phyloP scores from a whole-genome alignment of 2,329 filamentous ascomycete genomes.

The Samsoniella hepiali region DNA sequence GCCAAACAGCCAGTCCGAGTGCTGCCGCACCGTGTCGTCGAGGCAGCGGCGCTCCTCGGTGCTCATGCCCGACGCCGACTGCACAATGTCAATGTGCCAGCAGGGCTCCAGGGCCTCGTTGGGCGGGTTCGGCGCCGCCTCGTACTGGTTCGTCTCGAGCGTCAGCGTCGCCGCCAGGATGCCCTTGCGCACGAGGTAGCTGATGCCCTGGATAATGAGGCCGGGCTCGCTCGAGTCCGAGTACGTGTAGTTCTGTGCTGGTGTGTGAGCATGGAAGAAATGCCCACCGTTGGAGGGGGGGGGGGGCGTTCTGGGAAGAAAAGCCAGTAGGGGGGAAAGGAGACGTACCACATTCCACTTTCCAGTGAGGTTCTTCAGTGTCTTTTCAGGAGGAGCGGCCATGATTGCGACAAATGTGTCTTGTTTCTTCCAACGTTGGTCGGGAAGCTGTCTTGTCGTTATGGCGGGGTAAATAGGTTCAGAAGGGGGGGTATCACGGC shows the following conservation, averaged over 20 bases:
- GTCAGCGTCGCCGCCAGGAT: slow-evolving; percentile 67
- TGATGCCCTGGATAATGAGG: slow-evolving; percentile 68
- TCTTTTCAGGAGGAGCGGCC: slow-evolving; percentile 68
- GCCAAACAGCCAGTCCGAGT: slow-evolving; percentile 79
- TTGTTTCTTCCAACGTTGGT: too few species aligned
- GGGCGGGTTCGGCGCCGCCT: slow-evolving; percentile 41
- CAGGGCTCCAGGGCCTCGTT: slow-evolving; percentile 30
- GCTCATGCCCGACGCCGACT: slow-evolving; percentile 69
- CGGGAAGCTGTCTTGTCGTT: not conserved
- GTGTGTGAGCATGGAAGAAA: too few species aligned
- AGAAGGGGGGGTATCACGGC: not conserved
- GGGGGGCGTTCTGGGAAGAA: not conserved
- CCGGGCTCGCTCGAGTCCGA: slow-evolving; percentile 67
- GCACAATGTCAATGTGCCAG: slow-evolving; percentile 67
- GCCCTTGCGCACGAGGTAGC: slow-evolving; percentile 70
- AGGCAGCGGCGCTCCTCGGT: slow-evolving; percentile 55
- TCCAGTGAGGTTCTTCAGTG: slow-evolving; percentile 64
- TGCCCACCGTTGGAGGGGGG: not conserved
- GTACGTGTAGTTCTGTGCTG: slow-evolving; percentile 65
- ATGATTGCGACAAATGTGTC: slow-evolving; percentile 43
- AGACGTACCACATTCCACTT: slow-evolving; percentile 64
- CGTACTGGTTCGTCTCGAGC: slow-evolving; percentile 58
- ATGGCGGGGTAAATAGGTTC: not conserved
- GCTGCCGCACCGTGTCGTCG: slow-evolving; percentile 54
- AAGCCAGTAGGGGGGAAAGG: not conserved